Evolutionary conservation across 176 grass and related monocot species (phyloP).

Genomic region (Calamus simplicifolius): DNA sequence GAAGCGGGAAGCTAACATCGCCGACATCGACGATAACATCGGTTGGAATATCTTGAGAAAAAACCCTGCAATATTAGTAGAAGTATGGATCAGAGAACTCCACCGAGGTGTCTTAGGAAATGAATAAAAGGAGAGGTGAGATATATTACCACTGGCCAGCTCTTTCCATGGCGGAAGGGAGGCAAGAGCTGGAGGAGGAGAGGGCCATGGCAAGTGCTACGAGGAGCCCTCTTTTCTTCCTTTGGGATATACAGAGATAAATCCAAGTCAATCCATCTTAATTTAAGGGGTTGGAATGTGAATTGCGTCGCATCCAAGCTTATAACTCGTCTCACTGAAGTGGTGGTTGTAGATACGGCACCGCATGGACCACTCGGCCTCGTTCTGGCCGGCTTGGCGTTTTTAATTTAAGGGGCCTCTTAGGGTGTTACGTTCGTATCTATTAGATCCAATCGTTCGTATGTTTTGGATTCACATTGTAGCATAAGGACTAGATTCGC

Average conservation of each 20-base stretch:
- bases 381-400: background rate
- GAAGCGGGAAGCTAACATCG: constrained; percentile 56
- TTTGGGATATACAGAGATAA: too few species aligned
- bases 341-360: background rate
- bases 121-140: background rate
- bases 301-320: background rate
- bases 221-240: too few species aligned
- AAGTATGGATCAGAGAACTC: too few species aligned
- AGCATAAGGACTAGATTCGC: too few species aligned
- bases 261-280: too few species aligned
- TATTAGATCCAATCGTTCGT: too few species aligned
- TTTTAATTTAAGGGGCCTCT: background rate
- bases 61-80: constrained; percentile 28
- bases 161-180: constrained; percentile 52
- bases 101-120: too few species aligned
- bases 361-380: too few species aligned
- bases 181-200: constrained; percentile 8
- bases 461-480: too few species aligned
- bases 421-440: too few species aligned
- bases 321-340: background rate
- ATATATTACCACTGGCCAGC: constrained; percentile 48
- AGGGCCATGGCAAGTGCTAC: background rate
- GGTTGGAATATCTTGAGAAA: constrained; percentile 40
- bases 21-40: constrained; percentile 54
- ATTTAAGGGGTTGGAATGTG: constrained; percentile 11